phyloP scores from a whole-genome alignment of 495 filamentous ascomycete species.

The Annulohypoxylon nitens region DNA sequence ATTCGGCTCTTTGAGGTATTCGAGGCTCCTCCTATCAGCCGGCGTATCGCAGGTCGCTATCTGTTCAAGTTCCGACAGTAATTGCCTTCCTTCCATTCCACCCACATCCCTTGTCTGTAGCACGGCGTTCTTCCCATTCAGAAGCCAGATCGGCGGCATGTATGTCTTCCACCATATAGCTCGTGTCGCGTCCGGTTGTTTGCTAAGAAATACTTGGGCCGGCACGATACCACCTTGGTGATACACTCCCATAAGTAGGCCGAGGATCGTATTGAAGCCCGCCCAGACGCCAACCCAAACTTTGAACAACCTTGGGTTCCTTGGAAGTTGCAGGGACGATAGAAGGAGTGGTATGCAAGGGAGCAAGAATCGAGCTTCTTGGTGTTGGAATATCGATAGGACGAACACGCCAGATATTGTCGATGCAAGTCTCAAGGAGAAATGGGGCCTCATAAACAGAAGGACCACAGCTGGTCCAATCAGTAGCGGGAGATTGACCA shows the following conservation, averaged over 20 bases:
- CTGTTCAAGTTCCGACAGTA: conserved; percentile 70
- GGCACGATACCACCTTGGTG: conserved; percentile 95
- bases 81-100: conserved; percentile 73
- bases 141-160: conserved; percentile 90
- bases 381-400: conserved; percentile 88
- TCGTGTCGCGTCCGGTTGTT: conserved; percentile 70
- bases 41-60: conserved; percentile 71
- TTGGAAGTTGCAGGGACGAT: conserved; percentile 80
- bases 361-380: conserved; percentile 94
- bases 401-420: conserved; percentile 84
- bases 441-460: conserved; percentile 70
- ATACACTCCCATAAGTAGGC: conserved; percentile 88
- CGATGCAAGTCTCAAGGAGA: conserved; percentile 74
- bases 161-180: conserved; percentile 99
- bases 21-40: conserved; percentile 61
- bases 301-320: conserved; percentile 60
- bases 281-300: conserved; percentile 80
- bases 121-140: conserved; percentile 78
- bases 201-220: conserved; percentile 75
- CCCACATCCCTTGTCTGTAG: conserved; percentile 84
- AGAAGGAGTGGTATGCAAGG: conserved; percentile 90
- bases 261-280: conserved; percentile 82
- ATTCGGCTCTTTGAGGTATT: conserved; percentile 64
- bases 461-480: conserved; percentile 87
- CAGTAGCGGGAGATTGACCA: conserved; percentile 87